These are phyloP conservation scores for Quercus ilex DNA, from an alignment of 306 rosid species.

Conservation along the genomic window DNA sequence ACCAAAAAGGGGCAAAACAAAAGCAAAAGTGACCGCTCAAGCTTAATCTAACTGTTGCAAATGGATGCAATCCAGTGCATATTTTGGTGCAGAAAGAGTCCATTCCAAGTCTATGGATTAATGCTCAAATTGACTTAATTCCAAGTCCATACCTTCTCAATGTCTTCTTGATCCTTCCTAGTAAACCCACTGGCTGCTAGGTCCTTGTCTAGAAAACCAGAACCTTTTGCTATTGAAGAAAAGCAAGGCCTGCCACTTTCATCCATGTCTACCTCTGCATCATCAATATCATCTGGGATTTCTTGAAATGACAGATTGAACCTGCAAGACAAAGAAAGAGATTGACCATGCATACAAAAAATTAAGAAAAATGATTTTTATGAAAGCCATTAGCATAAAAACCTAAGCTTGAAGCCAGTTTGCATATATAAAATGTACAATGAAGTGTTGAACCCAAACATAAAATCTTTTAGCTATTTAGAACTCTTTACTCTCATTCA, in stretches of 20 bases:
- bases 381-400: slow-evolving; percentile 15
- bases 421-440: background rate
- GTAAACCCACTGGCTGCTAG: slow-evolving; percentile 93
- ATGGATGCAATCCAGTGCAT: too few species aligned
- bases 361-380: background rate
- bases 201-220: slow-evolving; percentile 76
- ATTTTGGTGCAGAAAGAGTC: too few species aligned
- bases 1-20: too few species aligned
- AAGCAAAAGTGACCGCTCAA: too few species aligned
- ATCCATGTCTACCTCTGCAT: slow-evolving; percentile 39
- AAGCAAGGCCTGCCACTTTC: slow-evolving; percentile 62
- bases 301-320: slow-evolving; percentile 67
- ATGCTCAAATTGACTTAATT: too few species aligned
- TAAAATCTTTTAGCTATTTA: background rate
- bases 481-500: background rate
- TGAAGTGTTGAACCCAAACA: background rate
- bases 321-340: slow-evolving; percentile 43
- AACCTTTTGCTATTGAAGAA: slow-evolving; percentile 55
- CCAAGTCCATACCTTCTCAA: slow-evolving; percentile 56
- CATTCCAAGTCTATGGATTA: too few species aligned
- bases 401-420: background rate
- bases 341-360: background rate
- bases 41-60: too few species aligned
- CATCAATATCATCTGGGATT: slow-evolving; percentile 48
- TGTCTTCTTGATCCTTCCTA: slow-evolving; percentile 67